A percentile compares a stretch with the other conserved stretches of the same genome.
Evolutionary conservation across 768 basidiomycete species (phyloP).

Genomic region (Dacryopinax spathularia): DNA sequence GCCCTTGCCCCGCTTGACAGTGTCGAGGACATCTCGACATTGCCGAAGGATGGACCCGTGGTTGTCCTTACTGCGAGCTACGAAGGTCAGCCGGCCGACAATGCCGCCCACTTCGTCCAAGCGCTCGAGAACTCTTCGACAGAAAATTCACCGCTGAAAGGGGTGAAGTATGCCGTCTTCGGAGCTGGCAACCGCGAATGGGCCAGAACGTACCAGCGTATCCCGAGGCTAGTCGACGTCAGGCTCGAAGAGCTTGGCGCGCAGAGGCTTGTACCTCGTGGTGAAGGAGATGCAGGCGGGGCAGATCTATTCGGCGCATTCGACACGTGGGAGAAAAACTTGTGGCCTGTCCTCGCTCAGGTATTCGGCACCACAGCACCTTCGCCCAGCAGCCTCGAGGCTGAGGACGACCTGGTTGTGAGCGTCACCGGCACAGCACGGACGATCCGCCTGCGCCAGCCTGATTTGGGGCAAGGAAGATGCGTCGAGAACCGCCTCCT

Average conservation of each 20-base stretch:
- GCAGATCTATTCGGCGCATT: constrained; percentile 33
- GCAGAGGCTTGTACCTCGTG: constrained; percentile 26
- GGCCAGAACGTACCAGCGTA: constrained; percentile 34
- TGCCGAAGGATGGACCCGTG: constrained; percentile 32
- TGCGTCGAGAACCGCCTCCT: constrained; percentile 30
- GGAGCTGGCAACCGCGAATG: constrained; percentile 40
- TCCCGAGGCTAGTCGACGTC: constrained; percentile 32
- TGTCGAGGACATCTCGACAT: constrained; percentile 8
- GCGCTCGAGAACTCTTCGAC: constrained; percentile 26
- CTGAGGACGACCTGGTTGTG: background rate
- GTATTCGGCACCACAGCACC: constrained; percentile 18
- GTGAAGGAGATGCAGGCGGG: constrained; percentile 31
- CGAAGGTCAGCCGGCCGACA: constrained; percentile 37
- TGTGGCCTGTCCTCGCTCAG: constrained; percentile 28
- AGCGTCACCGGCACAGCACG: constrained; percentile 15
- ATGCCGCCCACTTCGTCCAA: constrained; percentile 34
- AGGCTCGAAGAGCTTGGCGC: constrained; percentile 26
- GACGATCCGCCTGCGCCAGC: constrained; percentile 25
- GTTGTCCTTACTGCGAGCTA: constrained; percentile 36
- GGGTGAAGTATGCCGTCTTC: constrained; percentile 33
- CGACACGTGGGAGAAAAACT: constrained; percentile 29
- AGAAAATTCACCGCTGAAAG: constrained; percentile 17
- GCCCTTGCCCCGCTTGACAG: constrained; percentile 31
- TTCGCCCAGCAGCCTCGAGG: background rate
- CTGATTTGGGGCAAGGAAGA: constrained; percentile 27